Conservation (phyloP, 345 rosid species). For the Mercurialis annua region DNA sequence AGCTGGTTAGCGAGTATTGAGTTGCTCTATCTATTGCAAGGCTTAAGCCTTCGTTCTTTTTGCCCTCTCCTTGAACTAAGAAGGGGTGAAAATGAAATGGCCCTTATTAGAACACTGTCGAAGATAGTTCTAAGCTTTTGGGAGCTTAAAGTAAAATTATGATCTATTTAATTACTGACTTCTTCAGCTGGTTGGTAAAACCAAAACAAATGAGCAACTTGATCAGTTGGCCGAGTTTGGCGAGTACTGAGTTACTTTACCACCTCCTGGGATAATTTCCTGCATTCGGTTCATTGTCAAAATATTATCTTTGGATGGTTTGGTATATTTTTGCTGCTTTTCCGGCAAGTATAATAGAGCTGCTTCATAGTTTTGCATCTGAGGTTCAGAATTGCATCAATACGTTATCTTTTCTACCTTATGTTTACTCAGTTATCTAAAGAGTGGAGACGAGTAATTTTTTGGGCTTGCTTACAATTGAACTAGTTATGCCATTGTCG, state of each 20-base stretch:
- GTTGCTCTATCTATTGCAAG: neutral
- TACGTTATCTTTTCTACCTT: no score
- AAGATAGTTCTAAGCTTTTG: neutral
- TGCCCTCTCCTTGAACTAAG: neutral
- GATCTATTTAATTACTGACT: neutral
- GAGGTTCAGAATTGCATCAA: no score
- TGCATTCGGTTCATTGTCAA: neutral
- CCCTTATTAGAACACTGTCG: neutral
- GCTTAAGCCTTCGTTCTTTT: neutral
- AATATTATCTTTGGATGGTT: neutral
- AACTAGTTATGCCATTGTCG: no score
- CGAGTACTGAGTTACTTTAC: neutral
- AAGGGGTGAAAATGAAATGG: neutral
- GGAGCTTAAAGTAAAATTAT: no score
- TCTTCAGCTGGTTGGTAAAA: neutral
- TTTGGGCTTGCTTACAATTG: no score
- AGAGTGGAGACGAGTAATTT: no score
- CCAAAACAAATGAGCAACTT: neutral
- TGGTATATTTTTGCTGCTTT: neutral
- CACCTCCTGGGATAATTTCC: neutral
- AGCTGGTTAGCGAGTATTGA: neutral
- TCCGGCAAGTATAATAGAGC: no score
- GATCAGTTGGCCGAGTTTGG: slow-evolving; percentile 1
- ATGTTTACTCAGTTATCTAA: no score
- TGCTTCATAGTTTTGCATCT: no score